These are phyloP conservation scores for Monotropa hypopitys DNA, from an alignment of 179 eudicot genomes.

Conservation along the genomic window DNA sequence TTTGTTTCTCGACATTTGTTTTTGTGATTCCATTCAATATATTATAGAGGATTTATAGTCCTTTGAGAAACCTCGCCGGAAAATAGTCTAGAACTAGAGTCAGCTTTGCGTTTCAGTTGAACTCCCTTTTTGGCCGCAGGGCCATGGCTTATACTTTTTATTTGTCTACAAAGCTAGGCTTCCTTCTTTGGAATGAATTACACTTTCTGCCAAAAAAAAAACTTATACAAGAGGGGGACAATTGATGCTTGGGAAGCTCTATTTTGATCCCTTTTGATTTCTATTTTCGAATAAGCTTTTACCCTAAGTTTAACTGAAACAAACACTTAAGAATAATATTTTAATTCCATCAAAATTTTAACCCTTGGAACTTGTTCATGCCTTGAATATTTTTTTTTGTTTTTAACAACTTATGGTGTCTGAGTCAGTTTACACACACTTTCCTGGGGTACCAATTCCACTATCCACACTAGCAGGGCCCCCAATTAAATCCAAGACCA, in stretches of 20 bases:
- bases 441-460: too few relatives aligned
- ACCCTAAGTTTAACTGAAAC: not conserved
- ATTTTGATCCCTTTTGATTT: not conserved
- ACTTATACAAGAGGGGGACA: not conserved
- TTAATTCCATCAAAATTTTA: not conserved
- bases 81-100: not conserved
- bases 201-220: not conserved
- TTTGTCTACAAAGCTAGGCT: not conserved
- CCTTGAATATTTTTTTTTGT: too few relatives aligned
- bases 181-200: not conserved
- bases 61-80: not conserved
- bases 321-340: not conserved
- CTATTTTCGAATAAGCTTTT: not conserved
- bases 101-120: not conserved
- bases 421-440: too few relatives aligned
- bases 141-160: not conserved
- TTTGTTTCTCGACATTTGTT: not conserved
- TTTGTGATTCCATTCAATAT: not conserved
- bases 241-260: not conserved
- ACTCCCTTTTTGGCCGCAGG: too few relatives aligned
- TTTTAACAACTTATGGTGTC: too few relatives aligned
- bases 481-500: too few relatives aligned
- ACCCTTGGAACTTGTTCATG: not conserved
- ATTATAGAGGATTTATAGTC: not conserved
- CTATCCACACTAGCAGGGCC: too few relatives aligned